phyloP scores from a whole-genome alignment of 208 protist genomes.

The Hexamita inflata region DNA sequence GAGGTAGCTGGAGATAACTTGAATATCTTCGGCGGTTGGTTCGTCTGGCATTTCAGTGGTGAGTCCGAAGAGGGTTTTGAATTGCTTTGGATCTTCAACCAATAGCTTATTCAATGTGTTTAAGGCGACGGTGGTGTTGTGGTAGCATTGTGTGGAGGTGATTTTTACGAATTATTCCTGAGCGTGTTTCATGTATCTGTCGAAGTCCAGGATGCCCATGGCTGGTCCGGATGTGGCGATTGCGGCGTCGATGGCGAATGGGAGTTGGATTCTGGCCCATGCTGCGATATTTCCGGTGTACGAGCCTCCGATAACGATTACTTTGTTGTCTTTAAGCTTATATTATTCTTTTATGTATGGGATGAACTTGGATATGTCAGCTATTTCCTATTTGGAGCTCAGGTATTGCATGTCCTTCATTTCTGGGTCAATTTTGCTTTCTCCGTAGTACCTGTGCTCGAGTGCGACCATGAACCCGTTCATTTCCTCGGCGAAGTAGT shows the following conservation, averaged over 20 bases:
- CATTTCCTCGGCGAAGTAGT: slow-evolving; percentile 18
- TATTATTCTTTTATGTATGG: neutral
- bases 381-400: slow-evolving; percentile 8
- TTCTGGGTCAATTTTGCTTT: neutral
- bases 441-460: slow-evolving; percentile 33
- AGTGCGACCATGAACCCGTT: slow-evolving; percentile 21
- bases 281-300: slow-evolving; percentile 25
- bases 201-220: neutral
- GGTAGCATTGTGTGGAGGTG: no score
- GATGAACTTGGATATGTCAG: slow-evolving; percentile 28
- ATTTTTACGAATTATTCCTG: neutral
- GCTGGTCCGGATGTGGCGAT: slow-evolving; percentile 23
- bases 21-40: no score
- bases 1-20: no score
- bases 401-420: neutral
- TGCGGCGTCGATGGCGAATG: neutral
- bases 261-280: slow-evolving; percentile 5
- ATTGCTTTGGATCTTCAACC: no score
- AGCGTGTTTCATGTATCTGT: neutral
- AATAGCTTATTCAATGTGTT: no score
- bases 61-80: no score
- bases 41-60: no score
- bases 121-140: no score
- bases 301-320: slow-evolving; percentile 26
- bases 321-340: neutral